A percentile compares a stretch with the other conserved stretches of the same genome.
Evolutionary conservation across 441 rosid genomes (phyloP).

Genomic region (Populus hybrid): DNA sequence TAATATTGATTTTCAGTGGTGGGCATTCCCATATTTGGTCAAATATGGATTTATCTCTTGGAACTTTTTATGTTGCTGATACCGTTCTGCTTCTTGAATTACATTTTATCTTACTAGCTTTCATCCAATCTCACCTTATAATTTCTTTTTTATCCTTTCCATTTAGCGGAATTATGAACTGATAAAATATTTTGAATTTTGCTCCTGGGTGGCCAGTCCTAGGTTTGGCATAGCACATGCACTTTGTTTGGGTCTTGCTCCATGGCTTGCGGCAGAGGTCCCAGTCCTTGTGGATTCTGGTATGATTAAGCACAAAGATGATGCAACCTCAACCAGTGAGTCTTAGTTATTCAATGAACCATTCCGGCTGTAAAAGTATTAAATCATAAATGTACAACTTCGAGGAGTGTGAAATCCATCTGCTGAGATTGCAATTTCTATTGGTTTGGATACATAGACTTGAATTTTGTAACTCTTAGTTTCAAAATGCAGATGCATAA

Average conservation of each 20-base stretch:
- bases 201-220: slow-evolving; percentile 48
- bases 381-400: slow-evolving; percentile 12
- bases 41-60: background rate
- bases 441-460: background rate
- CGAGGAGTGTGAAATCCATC: slow-evolving; percentile 11
- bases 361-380: slow-evolving; percentile 2
- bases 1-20: background rate
- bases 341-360: slow-evolving; percentile 30
- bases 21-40: background rate
- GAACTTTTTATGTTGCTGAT: background rate
- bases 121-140: background rate
- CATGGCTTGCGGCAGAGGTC: slow-evolving; percentile 97
- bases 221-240: slow-evolving; percentile 96
- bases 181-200: background rate
- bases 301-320: slow-evolving; percentile 95
- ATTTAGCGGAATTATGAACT: background rate
- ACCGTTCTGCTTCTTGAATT: background rate
- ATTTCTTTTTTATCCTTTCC: background rate
- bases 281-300: slow-evolving; percentile 95
- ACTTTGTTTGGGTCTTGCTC: slow-evolving; percentile 95
- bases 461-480: background rate
- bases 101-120: background rate
- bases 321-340: slow-evolving; percentile 54
- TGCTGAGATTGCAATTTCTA: background rate
- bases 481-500: background rate